Evolutionary conservation across 805 yeast species (phyloP), one percentile per base, ranked within the genome.

Genomic region (Geotrichum ghanense): DNA sequence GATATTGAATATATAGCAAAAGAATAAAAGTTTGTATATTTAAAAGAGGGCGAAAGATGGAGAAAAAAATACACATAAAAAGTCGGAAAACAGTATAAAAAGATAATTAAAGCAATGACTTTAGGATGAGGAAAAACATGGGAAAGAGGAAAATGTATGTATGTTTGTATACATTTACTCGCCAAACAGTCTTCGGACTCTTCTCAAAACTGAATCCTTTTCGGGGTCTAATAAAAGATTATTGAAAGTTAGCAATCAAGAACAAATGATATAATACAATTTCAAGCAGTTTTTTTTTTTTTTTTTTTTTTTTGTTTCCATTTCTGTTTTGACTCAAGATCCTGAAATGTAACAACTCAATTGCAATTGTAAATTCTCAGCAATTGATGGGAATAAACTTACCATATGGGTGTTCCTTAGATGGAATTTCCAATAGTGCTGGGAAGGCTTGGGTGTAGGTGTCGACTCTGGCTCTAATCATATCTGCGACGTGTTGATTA

Each of bases 341-440:
- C n/a, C n/a, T n/a, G n/a, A n/a, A 6, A 43, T 12, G 14, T 17
- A 12, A 10, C 16, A 10, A 26, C 25, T 12, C 37, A n/a, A 10
- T 21, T 41, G 9, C 46, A 22, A 17, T 10, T 9, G 12, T 17
- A 25, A 39, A 22, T 17, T 20, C n/a, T 17, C 46, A 12, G n/a
- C 16, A 9, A 14, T n/a, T 20, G 10, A 3, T 16, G 2, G 22
- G 17, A 6, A n/a, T n/a, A n/a, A 20, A 53, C 58, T 41, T 48
- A 59, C 62, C 73, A 64, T 92, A 92, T 20, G 98, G 97, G 64
- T 92, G 97, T 61, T 92, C 98, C 70, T 92, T 92, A 14, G 97
- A 87, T 22, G 98, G 98, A 51, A 92, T 92, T 68, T 92, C 98
- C 60, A 92, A 72, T 43, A 92, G 78, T 2, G 98, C 97, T 6